Evolutionary conservation across 305 asterid species (phyloP).

Genomic region (Fraxinus sp.): DNA sequence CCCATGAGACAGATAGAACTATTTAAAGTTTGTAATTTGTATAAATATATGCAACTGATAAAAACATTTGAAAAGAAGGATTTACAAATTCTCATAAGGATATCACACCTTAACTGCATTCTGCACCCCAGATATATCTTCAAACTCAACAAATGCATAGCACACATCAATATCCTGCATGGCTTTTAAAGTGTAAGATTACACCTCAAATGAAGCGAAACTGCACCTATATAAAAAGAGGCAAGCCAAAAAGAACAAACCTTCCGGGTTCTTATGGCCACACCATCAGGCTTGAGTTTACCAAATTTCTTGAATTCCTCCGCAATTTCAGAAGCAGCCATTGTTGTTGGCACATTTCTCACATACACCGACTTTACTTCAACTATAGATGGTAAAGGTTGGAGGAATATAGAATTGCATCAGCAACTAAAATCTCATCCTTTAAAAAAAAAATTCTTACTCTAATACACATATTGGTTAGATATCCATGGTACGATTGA

Average conservation of each 20-base stretch:
- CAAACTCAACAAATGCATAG: slow-evolving; percentile 95
- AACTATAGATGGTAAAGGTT: slow-evolving; percentile 43
- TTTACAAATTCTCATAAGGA: slow-evolving; percentile 1
- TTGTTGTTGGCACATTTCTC: slow-evolving; percentile 83
- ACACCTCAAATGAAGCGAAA: slow-evolving; percentile 1
- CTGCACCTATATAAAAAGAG: neutral
- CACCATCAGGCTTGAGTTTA: slow-evolving; percentile 77
- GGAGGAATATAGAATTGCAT: slow-evolving; percentile 14
- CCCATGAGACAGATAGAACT: neutral
- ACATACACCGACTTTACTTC: slow-evolving; percentile 93
- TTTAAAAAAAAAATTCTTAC: neutral
- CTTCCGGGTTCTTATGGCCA: slow-evolving; percentile 98
- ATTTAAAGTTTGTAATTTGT: slow-evolving; percentile 6
- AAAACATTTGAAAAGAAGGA: neutral
- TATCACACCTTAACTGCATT: slow-evolving; percentile 82
- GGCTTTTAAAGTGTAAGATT: slow-evolving; percentile 7
- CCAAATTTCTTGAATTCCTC: slow-evolving; percentile 96
- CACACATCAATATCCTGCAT: slow-evolving; percentile 93
- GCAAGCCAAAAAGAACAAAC: slow-evolving; percentile 38
- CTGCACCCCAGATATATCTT: slow-evolving; percentile 83
- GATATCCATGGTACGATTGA: neutral
- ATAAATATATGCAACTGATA: neutral
- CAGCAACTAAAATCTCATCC: neutral
- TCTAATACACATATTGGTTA: neutral
- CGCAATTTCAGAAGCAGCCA: slow-evolving; percentile 86